phyloP scores from a whole-genome alignment of 2,329 filamentous ascomycete species.

The Cordyceps cicadae region DNA sequence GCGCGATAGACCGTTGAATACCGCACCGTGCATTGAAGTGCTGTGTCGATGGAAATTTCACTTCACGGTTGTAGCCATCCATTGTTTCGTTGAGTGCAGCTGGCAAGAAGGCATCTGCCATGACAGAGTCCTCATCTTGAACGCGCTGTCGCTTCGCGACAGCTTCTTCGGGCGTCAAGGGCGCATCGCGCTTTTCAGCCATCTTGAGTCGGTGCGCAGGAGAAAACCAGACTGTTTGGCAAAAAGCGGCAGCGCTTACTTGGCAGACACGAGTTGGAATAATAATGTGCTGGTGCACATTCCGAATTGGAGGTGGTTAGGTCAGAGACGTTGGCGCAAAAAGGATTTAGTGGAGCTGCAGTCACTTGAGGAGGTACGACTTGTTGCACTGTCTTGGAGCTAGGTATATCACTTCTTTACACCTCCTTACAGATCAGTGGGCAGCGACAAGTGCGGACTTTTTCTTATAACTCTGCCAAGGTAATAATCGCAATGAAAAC shows the following conservation, averaged over 20 bases:
- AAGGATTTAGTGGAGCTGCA: no score
- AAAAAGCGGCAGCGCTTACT: background rate
- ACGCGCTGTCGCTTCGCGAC: conserved; percentile 3
- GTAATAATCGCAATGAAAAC: no score
- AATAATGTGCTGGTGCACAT: background rate
- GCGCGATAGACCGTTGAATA: conserved; percentile 46
- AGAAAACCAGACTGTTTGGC: background rate
- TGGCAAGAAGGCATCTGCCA: conserved; percentile 1
- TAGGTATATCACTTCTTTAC: background rate
- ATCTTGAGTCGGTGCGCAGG: background rate
- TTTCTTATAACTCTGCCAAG: no score
- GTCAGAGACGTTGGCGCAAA: background rate
- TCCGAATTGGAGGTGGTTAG: no score
- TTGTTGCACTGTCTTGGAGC: background rate
- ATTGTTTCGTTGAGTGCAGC: conserved; percentile 8
- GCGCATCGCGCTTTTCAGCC: conserved; percentile 2
- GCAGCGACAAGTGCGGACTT: no score
- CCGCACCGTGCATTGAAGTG: conserved; percentile 27
- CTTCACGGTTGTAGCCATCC: conserved; percentile 14
- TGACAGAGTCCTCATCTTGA: background rate
- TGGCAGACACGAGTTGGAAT: no score
- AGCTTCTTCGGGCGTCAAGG: background rate
- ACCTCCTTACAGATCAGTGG: no score
- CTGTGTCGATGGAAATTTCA: conserved; percentile 19
- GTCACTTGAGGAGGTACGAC: no score